Evolutionary conservation across 805 yeast genomes (phyloP).

Genomic region (Lachancea lanzarotensis): DNA sequence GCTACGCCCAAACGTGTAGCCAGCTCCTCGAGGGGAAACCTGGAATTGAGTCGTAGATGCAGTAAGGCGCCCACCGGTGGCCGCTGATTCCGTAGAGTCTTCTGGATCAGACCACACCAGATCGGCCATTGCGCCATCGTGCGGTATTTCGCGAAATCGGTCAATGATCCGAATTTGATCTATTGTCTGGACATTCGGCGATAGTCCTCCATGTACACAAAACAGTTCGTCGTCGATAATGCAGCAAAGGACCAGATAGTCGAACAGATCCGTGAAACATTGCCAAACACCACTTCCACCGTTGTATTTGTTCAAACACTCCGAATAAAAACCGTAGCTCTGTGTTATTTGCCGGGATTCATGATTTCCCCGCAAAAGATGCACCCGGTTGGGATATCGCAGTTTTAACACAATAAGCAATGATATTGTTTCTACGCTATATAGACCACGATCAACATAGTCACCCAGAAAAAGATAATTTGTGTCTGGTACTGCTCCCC

Average conservation of each 20-base stretch:
- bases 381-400: conserved; percentile 79
- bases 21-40: conserved; percentile 94
- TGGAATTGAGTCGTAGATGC: conserved; percentile 55
- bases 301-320: conserved; percentile 86
- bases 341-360: conserved; percentile 96
- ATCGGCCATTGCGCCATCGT: conserved; percentile 99
- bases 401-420: conserved; percentile 75
- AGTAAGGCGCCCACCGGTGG: conserved; percentile 18
- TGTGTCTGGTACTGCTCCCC: conserved; percentile 89
- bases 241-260: conserved; percentile 80
- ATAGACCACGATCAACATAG: conserved; percentile 93
- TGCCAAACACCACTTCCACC: conserved; percentile 70
- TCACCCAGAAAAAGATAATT: conserved; percentile 92
- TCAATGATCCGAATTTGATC: conserved; percentile 90
- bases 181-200: conserved; percentile 89
- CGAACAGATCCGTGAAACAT: conserved; percentile 87
- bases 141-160: conserved; percentile 91
- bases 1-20: conserved; percentile 89
- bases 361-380: conserved; percentile 87
- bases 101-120: conserved; percentile 99
- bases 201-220: conserved; percentile 95
- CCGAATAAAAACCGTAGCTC: conserved; percentile 94
- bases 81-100: conserved; percentile 57
- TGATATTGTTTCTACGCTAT: conserved; percentile 87
- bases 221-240: conserved; percentile 85